Base-by-base conservation (phyloP, 2,329 filamentous ascomycete species). In the Didymella sp. region DNA sequence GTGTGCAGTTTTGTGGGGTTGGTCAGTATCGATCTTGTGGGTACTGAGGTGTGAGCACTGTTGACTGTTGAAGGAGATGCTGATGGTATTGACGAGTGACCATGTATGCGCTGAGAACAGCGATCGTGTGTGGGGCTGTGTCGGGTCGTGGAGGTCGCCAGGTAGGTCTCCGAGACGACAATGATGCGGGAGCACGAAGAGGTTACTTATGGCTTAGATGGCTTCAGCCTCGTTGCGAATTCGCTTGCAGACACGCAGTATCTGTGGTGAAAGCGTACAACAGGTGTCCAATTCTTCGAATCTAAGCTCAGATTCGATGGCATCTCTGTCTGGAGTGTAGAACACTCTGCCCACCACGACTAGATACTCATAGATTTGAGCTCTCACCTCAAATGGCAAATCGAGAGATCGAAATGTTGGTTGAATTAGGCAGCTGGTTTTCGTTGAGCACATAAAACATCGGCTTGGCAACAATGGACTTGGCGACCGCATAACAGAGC, bases 181-280 rank as follows among this genome's bases (percentile, higher is more conserved):
- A n/a, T 35, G 13, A 7, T 46, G 19, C 2, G 59, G 60, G 2
- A 68, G 58, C 0, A 61, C 56, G 25, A 67, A 67, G 6, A 59
- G 37, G 31, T 68, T 64, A 22, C 56, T 63, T 2, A 56, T 47
- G 2, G 64, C 57, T 30, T 66, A 67, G 12, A 68, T 33, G 3
- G 33, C 38, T 48, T 67, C 60, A 6, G 54, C 60, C 52, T 67
- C 62, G 1, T 4, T 17, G 22, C 62, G 11, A 56, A 61, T 28
- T 22, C 51, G 33, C 25, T 61, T 62, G 58, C 53, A 67, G 6
- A 59, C 56, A 42, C 45, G 46, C 9, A 67, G 28, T 5, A 64
- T 55, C n/a, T 53, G 31, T n/a, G 64, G 19, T 12, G 33, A 7
- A 7, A 9, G n/a, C 3, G n/a, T n/a, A 15, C 6, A 3, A 11